Conservation (phyloP, 2,329 filamentous ascomycete genomes). For the Colletotrichum incanum region DNA sequence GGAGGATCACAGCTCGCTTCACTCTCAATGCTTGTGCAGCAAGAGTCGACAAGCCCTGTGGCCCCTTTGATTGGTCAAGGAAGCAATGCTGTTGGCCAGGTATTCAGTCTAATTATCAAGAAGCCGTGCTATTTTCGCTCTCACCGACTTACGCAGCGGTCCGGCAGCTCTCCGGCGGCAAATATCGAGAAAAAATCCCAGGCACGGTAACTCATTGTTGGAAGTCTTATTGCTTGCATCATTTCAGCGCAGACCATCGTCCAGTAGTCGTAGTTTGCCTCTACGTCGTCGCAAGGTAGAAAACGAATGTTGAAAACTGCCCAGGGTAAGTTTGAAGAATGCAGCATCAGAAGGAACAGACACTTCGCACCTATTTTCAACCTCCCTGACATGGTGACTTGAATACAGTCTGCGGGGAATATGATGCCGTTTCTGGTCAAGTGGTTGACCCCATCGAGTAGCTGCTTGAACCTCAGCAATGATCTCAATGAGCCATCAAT, state of each 20-base stretch:
- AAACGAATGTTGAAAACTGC: not conserved
- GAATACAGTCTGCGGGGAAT: not conserved
- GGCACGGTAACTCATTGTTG: not conserved
- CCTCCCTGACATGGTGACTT: conserved; percentile 6
- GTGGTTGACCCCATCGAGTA: not conserved
- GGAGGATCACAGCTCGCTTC: not conserved
- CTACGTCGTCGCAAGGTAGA: not conserved
- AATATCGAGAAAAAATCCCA: not conserved
- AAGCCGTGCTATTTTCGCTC: not conserved
- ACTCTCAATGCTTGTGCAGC: conserved; percentile 2
- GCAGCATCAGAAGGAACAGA: not conserved
- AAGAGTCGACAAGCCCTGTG: not conserved
- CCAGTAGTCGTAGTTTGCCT: not conserved
- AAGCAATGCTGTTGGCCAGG: not conserved
- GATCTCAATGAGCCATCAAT: not conserved
- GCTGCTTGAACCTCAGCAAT: not conserved
- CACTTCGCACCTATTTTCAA: not conserved
- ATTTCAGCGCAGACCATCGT: not conserved
- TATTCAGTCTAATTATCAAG: not conserved
- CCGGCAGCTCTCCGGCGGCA: not conserved
- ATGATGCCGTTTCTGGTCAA: not conserved
- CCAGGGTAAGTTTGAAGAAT: not conserved
- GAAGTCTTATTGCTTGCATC: not conserved
- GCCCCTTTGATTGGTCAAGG: not conserved
- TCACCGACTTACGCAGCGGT: not conserved